phyloP scores from a whole-genome alignment of 2,329 filamentous ascomycete genomes.

The Xylariales sp. region DNA sequence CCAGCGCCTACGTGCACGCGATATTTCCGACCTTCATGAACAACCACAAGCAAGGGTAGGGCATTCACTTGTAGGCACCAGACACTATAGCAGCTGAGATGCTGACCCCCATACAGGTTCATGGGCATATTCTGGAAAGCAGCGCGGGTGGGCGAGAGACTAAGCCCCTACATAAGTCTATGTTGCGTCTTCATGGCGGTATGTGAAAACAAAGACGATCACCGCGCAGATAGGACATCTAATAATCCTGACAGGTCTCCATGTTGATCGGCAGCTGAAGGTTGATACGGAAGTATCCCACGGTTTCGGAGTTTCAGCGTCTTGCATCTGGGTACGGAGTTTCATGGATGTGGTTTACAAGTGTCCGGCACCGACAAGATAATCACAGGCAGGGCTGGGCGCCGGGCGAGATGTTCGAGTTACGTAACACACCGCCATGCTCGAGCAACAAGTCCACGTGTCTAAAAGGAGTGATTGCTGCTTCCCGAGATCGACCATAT shows the following conservation, averaged over 20 bases:
- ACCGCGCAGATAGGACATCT: background rate
- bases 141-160: slow-evolving; percentile 82
- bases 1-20: slow-evolving; percentile 87
- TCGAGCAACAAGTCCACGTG: too few species aligned
- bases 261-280: slow-evolving; percentile 25
- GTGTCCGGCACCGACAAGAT: too few species aligned
- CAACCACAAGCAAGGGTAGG: slow-evolving; percentile 84
- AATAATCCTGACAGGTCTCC: slow-evolving; percentile 24
- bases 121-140: slow-evolving; percentile 95
- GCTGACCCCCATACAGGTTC: too few species aligned
- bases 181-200: slow-evolving; percentile 95
- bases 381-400: too few species aligned
- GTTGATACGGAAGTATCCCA: too few species aligned
- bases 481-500: too few species aligned
- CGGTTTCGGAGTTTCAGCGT: too few species aligned
- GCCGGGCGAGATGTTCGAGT: too few species aligned
- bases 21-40: slow-evolving; percentile 88
- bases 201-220: slow-evolving; percentile 22
- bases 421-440: too few species aligned
- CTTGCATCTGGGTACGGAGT: background rate
- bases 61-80: too few species aligned
- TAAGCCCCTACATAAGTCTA: slow-evolving; percentile 93
- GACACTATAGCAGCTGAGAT: too few species aligned
- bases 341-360: background rate
- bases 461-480: too few species aligned